Percentiles rank a stretch among this genome's conserved stretches.
phyloP scores from a whole-genome alignment of 2,329 filamentous ascomycete species.

The Microsporum canis region DNA sequence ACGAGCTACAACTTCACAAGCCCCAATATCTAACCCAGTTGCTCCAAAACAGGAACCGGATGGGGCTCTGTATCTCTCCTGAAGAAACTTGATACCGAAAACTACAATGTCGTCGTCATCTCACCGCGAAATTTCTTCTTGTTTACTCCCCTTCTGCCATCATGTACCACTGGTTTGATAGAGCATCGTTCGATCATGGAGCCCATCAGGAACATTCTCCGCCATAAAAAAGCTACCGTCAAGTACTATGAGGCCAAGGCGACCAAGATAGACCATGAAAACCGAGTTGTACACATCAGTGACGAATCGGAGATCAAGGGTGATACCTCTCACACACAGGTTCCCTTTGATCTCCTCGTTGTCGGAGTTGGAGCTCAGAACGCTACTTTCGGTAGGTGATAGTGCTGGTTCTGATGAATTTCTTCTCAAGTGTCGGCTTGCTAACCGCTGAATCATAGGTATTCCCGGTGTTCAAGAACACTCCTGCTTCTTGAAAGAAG shows the following conservation, averaged over 20 bases:
- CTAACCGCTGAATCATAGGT: constrained; percentile 28
- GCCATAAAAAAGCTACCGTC: constrained; percentile 84
- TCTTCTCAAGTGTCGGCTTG: neutral
- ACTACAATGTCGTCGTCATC: constrained; percentile 98
- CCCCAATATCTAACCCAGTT: constrained; percentile 13
- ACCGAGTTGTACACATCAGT: constrained; percentile 75
- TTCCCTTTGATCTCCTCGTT: constrained; percentile 96
- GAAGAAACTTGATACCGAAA: constrained; percentile 96
- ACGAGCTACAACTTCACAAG: neutral
- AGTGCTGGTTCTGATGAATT: neutral
- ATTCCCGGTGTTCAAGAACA: constrained; percentile 92
- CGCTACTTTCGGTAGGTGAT: constrained; percentile 70
- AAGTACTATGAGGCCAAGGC: constrained; percentile 98
- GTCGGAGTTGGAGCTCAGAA: constrained; percentile 96
- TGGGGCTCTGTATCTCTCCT: constrained; percentile 94
- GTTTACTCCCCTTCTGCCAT: constrained; percentile 93
- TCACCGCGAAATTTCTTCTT: constrained; percentile 99
- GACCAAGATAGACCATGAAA: constrained; percentile 86
- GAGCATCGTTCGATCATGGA: constrained; percentile 99
- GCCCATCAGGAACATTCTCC: constrained; percentile 88
- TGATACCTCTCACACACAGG: constrained; percentile 67
- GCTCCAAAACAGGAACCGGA: constrained; percentile 60
- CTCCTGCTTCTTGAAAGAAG: constrained; percentile 98
- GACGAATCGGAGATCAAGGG: constrained; percentile 93
- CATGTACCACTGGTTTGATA: constrained; percentile 92